Percentiles rank a stretch among this genome's conserved stretches.
phyloP scores from a whole-genome alignment of 768 basidiomycete genomes.

The Tricholoma hemisulphureum region DNA sequence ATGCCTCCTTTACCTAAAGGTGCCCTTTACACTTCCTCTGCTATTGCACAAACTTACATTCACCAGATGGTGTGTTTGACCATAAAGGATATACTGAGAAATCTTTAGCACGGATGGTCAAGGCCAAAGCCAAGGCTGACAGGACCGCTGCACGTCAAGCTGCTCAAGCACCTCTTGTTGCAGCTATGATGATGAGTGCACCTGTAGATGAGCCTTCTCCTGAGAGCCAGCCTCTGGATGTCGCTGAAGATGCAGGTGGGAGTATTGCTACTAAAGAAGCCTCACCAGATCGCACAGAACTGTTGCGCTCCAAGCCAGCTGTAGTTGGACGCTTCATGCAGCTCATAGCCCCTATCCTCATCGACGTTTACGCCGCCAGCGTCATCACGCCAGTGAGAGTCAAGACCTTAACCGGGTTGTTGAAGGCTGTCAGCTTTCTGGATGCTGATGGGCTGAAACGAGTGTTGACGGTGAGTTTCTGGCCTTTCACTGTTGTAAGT shows the following conservation, averaged over 20 bases:
- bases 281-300: conserved; percentile 61
- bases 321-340: conserved; percentile 85
- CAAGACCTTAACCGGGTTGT: conserved; percentile 82
- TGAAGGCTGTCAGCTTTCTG: conserved; percentile 91
- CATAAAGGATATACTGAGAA: conserved; percentile 89
- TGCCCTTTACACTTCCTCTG: conserved; percentile 27
- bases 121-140: conserved; percentile 82
- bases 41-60: conserved; percentile 8
- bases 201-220: conserved; percentile 28
- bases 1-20: conserved; percentile 94
- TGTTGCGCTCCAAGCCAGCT: conserved; percentile 71
- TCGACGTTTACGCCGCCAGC: conserved; percentile 99
- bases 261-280: conserved; percentile 32
- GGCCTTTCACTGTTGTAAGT: conserved; percentile 5
- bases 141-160: conserved; percentile 67
- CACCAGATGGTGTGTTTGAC: conserved; percentile 90
- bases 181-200: conserved; percentile 13
- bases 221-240: conserved; percentile 42
- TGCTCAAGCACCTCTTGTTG: conserved; percentile 29
- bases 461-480: conserved; percentile 68
- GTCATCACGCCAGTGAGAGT: conserved; percentile 84
- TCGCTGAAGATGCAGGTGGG: conserved; percentile 31
- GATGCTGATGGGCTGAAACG: conserved; percentile 71
- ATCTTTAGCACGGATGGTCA: conserved; percentile 68
- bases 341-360: conserved; percentile 86